Evolutionary conservation across 305 asterid species (phyloP), one percentile per base, ranked within the genome.

Genomic region (Fraxinus angustifolia): DNA sequence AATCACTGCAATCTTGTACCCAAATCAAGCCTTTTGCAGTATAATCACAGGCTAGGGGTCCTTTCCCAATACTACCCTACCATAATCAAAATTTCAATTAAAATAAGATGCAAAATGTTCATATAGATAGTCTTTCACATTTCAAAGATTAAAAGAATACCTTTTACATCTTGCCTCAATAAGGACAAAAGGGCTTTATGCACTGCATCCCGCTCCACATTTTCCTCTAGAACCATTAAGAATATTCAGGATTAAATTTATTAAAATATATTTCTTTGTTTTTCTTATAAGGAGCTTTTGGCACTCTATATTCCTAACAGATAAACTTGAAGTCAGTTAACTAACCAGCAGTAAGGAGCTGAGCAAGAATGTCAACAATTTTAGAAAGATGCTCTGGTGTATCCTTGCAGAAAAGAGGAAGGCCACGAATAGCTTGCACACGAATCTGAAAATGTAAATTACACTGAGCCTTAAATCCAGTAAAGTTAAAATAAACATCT

Each of bases 151-250:
- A 72, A 76, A 53, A 79, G 14, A 79, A 67, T 79, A 95, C 98
- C 98, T 93, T 88, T 88, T 76, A 91, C 97, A 80, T 95, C 98
- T 85, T 95, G 98, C 92, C 98, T 92, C 85, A 95, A 84, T 73
- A 95, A 90, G 86, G 98, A 95, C 84, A 95, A 74, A 82, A 95
- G 97, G 17, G 98, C 97, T 87, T 95, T 95, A 80, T 92, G 90
- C 40, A 93, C 98, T 3, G 98, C 98, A 91, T 95, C 98, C 26
- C 98, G 98, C 92, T 95, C 98, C 87, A 95, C 97, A 78, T 93
- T 95, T 87, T 95, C 98, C 88, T 92, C 98, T 95, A 84, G 78
- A 79, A 76, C 50, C 78, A 81, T 77, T 50, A 83, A 78, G 56
- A 62, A 36, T 45, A 78, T 30, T 60, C 73, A 73, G 82, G 75